These are phyloP conservation scores for Aspergillus nidulans DNA, from an alignment of 495 filamentous ascomycete genomes.

Conservation along the genomic window DNA sequence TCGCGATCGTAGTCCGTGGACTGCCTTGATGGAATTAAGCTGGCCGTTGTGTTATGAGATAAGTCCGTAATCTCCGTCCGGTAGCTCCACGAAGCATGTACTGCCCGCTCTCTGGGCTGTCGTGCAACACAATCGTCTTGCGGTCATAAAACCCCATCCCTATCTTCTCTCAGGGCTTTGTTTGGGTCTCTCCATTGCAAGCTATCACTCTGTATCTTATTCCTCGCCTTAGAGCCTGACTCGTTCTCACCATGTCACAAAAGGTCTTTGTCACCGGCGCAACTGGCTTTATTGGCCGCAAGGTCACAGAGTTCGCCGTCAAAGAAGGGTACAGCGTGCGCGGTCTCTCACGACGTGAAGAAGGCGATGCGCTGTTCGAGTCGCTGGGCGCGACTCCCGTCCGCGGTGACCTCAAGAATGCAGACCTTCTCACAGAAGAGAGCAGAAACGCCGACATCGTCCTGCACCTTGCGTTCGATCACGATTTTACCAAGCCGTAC, in stretches of 20 bases:
- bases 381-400: conserved; percentile 28
- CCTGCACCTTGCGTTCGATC: conserved; percentile 44
- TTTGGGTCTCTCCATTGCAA: too few relatives aligned
- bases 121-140: background rate
- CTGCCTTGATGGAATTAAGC: background rate
- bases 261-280: conserved; percentile 47
- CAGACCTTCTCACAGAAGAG: conserved; percentile 30
- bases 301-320: conserved; percentile 39
- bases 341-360: conserved; percentile 39
- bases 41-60: background rate
- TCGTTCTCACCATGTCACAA: conserved; percentile 6
- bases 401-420: conserved; percentile 34
- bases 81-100: too few relatives aligned
- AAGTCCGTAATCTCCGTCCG: background rate
- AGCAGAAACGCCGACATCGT: conserved; percentile 36
- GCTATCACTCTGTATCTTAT: background rate
- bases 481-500: conserved; percentile 36
- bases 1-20: background rate
- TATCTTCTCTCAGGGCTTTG: too few relatives aligned
- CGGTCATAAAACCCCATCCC: too few relatives aligned
- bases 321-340: conserved; percentile 35
- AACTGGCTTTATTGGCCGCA: conserved; percentile 43
- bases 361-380: conserved; percentile 23
- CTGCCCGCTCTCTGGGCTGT: background rate
- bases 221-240: too few relatives aligned